Evolutionary conservation across 2,329 filamentous ascomycete genomes (phyloP).

Genomic region (Fusarium dlaminii): DNA sequence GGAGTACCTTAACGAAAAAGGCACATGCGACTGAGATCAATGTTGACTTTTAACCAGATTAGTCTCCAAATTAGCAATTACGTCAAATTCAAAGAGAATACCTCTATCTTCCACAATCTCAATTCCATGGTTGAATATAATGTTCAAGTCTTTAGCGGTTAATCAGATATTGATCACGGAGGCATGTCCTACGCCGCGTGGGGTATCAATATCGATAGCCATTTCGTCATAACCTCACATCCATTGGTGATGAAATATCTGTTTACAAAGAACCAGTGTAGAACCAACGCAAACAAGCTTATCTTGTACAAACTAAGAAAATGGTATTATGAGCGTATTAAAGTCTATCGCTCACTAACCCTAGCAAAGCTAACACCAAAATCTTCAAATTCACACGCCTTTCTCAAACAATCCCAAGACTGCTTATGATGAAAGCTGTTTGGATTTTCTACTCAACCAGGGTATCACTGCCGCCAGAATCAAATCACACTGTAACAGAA

Average conservation of each 20-base stretch:
- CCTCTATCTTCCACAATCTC: background rate
- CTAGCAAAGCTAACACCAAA: background rate
- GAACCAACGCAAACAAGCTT: background rate
- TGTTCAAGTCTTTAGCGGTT: background rate
- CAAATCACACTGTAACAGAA: constrained; percentile 38
- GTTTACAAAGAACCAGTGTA: background rate
- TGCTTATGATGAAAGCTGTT: constrained; percentile 1
- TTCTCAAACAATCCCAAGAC: constrained; percentile 11
- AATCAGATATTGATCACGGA: background rate
- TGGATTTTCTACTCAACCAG: constrained; percentile 26
- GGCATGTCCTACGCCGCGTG: constrained; percentile 1
- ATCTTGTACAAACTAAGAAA: background rate
- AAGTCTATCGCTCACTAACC: background rate
- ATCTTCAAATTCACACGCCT: background rate
- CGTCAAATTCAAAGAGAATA: background rate
- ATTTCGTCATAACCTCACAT: constrained; percentile 40
- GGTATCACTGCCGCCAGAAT: constrained; percentile 36
- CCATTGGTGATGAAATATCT: background rate
- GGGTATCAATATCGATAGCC: background rate
- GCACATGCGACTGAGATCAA: constrained; percentile 2
- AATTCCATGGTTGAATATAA: background rate
- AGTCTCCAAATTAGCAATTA: background rate
- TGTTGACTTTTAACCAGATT: background rate
- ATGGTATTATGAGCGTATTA: background rate
- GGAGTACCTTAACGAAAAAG: constrained; percentile 39